Percentiles rank a stretch among this genome's conserved stretches.
phyloP scores from a whole-genome alignment of 148 eudicot genomes.

The Chenopodium suecicum region DNA sequence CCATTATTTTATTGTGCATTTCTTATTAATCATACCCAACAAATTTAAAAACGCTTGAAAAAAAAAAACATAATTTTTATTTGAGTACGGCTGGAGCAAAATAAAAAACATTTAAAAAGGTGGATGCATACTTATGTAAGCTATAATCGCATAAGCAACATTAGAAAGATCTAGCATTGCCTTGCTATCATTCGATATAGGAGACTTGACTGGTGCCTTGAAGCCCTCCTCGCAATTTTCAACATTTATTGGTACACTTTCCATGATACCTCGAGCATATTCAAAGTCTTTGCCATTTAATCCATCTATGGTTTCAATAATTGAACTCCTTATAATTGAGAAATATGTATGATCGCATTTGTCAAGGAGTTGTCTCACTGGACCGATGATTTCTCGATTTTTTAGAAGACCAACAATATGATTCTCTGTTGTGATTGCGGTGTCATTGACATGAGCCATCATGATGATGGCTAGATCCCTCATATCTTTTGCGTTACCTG shows the following conservation, averaged over 20 bases:
- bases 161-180: background rate
- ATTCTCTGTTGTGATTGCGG: background rate
- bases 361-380: background rate
- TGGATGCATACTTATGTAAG: background rate
- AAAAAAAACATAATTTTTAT: too few species aligned
- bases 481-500: background rate
- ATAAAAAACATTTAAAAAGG: too few species aligned
- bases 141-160: conserved; percentile 1
- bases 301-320: background rate
- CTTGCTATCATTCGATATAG: conserved; percentile 9
- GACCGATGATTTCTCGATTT: background rate
- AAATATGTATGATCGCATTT: background rate
- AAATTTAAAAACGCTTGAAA: too few species aligned
- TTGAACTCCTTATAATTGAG: background rate
- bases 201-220: background rate
- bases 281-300: background rate
- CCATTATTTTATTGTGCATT: too few species aligned
- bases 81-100: too few species aligned
- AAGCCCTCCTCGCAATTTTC: conserved; percentile 11
- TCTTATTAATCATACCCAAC: too few species aligned
- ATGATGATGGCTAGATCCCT: background rate
- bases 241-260: background rate
- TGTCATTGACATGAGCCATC: background rate
- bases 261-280: background rate
- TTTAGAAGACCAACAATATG: background rate